Base-by-base conservation (phyloP, 768 basidiomycete genomes). In the Fistulinella prunicolor region DNA sequence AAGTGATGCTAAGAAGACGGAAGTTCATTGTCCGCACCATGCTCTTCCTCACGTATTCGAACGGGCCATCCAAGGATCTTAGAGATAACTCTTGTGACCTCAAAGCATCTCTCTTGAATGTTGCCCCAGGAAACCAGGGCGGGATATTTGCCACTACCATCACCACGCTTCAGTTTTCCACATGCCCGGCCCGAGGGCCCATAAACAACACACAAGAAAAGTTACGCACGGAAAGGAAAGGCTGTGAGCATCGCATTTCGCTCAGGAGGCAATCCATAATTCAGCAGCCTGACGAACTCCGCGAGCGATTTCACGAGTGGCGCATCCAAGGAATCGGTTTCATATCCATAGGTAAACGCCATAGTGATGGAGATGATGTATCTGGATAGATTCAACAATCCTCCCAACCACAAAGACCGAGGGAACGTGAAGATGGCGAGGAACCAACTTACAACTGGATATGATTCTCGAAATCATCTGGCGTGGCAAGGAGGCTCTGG, bases 321-420 rank as follows among this genome's bases (percentile, higher is more conserved):
- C 7, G 51, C 58, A 9, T 68, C 53, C 51, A 65, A 39, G 4
- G 63, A 64, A 36, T 56, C 40, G 14, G 34, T 53, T 41, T 67
- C 55, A 10, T 65, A 65, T 29, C 63, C 63, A 38, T 65, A 67
- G 2, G 66, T 67, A 38, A 56, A 51, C 4, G 50, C 47, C 65
- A 65, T 67, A 1, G 64, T 67, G 29, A 67, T 61, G 19, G 65
- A 67, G 29, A 63, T 44, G 30, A 67, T 59, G 17, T 67, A 65
- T 28, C 66, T 67, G 17, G 3, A 26, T 6, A 30, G 34, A 13
- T 17, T 51, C 45, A 44, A 34, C n/a, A n/a, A n/a, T n/a, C 28
- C 22, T 22, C 34, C 16, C 10, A 14, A 36, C 41, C 22, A 23
- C 32, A 12, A 28, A n/a, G 17, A 12, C 22, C 17, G 13, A n/a